phyloP scores from a whole-genome alignment of 2,329 filamentous ascomycete species.

The Colletotrichum tabaci region DNA sequence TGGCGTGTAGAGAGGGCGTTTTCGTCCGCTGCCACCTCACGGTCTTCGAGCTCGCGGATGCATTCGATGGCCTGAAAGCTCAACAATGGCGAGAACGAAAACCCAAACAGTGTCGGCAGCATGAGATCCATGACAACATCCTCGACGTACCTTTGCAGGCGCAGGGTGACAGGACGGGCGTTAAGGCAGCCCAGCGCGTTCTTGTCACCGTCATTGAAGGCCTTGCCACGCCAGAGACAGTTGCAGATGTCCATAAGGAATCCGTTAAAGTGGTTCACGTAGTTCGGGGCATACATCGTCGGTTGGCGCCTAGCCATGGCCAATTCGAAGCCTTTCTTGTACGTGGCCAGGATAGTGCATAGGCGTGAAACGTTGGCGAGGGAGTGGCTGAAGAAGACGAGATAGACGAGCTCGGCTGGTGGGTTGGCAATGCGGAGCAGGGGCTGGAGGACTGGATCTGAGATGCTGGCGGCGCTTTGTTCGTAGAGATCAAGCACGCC shows the following conservation, averaged over 20 bases:
- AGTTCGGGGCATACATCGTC: conserved; percentile 67
- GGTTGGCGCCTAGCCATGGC: conserved; percentile 60
- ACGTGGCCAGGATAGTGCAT: conserved; percentile 77
- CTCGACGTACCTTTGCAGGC: conserved; percentile 64
- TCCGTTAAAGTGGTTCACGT: conserved; percentile 82
- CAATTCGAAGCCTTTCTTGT: conserved; percentile 81
- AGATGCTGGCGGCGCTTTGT: conserved; percentile 69
- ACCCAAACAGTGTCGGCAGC: conserved; percentile 67
- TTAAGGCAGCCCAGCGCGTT: conserved; percentile 72
- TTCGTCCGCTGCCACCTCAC: conserved; percentile 58
- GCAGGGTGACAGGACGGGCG: conserved; percentile 59
- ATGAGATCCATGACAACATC: conserved; percentile 62
- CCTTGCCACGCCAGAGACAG: conserved; percentile 82
- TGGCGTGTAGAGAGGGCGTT: conserved; percentile 65
- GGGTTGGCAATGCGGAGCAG: conserved; percentile 79
- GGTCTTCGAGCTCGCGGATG: conserved; percentile 71
- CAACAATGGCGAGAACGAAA: conserved; percentile 72
- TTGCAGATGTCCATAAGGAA: conserved; percentile 92
- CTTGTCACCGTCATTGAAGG: conserved; percentile 76
- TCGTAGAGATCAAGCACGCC: conserved; percentile 80
- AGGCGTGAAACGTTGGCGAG: conserved; percentile 77
- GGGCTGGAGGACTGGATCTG: conserved; percentile 63
- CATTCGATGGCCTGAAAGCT: conserved; percentile 69
- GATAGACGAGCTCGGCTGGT: conserved; percentile 77
- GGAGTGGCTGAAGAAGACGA: conserved; percentile 76